phyloP scores from a whole-genome alignment of 1,139 yeast species.

The Taphrina sp. region DNA sequence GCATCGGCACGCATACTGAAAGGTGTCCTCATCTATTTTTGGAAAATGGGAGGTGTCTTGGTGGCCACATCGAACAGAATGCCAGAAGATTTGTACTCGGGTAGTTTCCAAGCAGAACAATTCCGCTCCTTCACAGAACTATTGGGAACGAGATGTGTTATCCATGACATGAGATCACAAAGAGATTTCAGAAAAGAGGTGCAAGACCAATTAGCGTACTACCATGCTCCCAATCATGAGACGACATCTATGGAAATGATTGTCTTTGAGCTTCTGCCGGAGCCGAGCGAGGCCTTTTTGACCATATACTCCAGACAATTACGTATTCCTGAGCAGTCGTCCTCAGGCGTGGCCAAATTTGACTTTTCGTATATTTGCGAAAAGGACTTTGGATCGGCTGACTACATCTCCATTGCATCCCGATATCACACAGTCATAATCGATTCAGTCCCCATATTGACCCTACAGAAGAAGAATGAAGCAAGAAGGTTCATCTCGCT shows the following conservation, averaged over 20 bases:
- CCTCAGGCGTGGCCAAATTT: constrained; percentile 51
- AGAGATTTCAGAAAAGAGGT: constrained; percentile 55
- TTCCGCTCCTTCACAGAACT: constrained; percentile 88
- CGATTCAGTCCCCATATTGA: constrained; percentile 74
- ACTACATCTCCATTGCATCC: constrained; percentile 61
- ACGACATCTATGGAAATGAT: constrained; percentile 14
- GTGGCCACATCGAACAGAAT: constrained; percentile 95
- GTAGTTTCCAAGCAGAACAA: constrained; percentile 87
- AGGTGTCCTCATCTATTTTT: constrained; percentile 61
- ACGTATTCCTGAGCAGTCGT: constrained; percentile 50
- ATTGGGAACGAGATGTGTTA: constrained; percentile 58
- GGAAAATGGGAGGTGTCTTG: constrained; percentile 74
- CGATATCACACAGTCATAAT: constrained; percentile 57
- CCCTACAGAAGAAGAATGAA: constrained; percentile 73
- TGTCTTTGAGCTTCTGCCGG: constrained; percentile 10
- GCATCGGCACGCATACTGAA: constrained; percentile 96
- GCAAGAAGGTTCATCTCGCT: constrained; percentile 90
- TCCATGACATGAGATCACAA: constrained; percentile 60
- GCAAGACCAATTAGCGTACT: constrained; percentile 22
- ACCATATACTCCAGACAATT: constrained; percentile 58
- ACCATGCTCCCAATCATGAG: constrained; percentile 4
- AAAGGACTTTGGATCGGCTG: constrained; percentile 62
- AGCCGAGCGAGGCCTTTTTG: not conserved
- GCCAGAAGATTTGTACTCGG: constrained; percentile 86
- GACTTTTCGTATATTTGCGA: constrained; percentile 59